Base-by-base conservation (phyloP, 1,284 basidiomycete species). In the Tylopilus sp. region DNA sequence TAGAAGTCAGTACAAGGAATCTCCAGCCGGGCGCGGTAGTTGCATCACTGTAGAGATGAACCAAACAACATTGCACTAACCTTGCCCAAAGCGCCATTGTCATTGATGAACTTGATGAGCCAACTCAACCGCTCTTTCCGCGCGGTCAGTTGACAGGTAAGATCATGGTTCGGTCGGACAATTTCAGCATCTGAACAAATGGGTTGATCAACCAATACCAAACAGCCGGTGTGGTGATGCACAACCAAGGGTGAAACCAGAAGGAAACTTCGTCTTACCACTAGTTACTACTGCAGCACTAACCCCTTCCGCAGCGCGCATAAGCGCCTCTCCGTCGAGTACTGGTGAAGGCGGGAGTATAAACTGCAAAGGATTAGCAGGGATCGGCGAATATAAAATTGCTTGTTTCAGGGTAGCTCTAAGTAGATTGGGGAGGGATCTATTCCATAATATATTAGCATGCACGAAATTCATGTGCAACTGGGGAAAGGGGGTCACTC, bases 351-450 rank as follows among this genome's bases (percentile, higher is more conserved):
- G 84, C 7, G 88, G 88, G 60, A 94, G 85, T 59, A 86, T 87
- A 65, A 95, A 94, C 45, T 86, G 80, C 26, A 96, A 72, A 14
- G 94, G 93, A 64, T 96, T 95, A 81, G 90, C 61, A 20, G 55
- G 55, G 54, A 56, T 61, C 41, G 53, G 55, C 4, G 55, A 57
- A 43, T 91, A 95, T 49, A 93, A 73, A 59, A 96, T 90, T 10
- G 90, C 92, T 67, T 94, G 91, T 50, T 88, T 92, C 80, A 96
- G 84, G 33, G 86, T 90, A 13, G 87, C 86, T 70, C 90, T 89
- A 62, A 95, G 82, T 32, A 92, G 74, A 47, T 81, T 80, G 4
- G 85, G 83, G 43, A 79, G 78, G 26, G 69, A 65, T 83, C 88
- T 54, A 76, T 82, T 46, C 83, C 86, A 54, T 17, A 36, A 26